These are phyloP conservation scores for Tarenaya hassleriana DNA, from an alignment of 345 rosid genomes.

Conservation along the genomic window DNA sequence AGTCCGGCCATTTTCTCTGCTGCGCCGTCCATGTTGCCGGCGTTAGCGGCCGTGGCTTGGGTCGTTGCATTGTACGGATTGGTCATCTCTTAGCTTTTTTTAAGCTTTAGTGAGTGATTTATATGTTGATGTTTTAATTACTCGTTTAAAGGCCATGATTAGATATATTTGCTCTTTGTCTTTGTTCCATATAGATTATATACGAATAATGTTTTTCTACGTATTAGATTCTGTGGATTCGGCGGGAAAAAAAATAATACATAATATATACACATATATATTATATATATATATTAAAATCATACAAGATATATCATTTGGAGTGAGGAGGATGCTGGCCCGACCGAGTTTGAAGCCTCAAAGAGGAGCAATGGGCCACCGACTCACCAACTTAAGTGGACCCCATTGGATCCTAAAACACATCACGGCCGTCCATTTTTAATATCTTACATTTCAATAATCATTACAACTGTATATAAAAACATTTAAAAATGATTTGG, in stretches of 20 bases:
- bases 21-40: constrained; percentile 20
- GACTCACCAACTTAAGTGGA: constrained; percentile 22
- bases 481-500: too few relatives aligned
- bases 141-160: constrained; percentile 24
- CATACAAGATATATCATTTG: too few relatives aligned
- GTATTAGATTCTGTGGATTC: too few relatives aligned
- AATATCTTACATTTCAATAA: too few relatives aligned
- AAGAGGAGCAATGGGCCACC: constrained; percentile 25
- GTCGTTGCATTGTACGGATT: constrained; percentile 18
- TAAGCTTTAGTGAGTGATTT: not conserved
- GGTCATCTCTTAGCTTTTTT: constrained; percentile 13
- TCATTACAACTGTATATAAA: too few relatives aligned
- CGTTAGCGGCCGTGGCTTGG: constrained; percentile 17
- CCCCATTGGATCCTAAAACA: constrained; percentile 6
- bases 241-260: too few relatives aligned
- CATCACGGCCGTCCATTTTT: constrained; percentile 24
- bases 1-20: constrained; percentile 18
- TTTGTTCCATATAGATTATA: too few relatives aligned
- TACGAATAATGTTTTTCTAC: too few relatives aligned
- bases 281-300: too few relatives aligned
- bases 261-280: too few relatives aligned
- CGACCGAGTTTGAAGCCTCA: constrained; percentile 13
- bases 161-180: constrained; percentile 15
- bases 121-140: constrained; percentile 6
- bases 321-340: too few relatives aligned